Percentiles rank a stretch among this genome's conserved stretches.
Evolutionary conservation across 257 asterid species (phyloP).

Genomic region (Solanum lycopersicoides): DNA sequence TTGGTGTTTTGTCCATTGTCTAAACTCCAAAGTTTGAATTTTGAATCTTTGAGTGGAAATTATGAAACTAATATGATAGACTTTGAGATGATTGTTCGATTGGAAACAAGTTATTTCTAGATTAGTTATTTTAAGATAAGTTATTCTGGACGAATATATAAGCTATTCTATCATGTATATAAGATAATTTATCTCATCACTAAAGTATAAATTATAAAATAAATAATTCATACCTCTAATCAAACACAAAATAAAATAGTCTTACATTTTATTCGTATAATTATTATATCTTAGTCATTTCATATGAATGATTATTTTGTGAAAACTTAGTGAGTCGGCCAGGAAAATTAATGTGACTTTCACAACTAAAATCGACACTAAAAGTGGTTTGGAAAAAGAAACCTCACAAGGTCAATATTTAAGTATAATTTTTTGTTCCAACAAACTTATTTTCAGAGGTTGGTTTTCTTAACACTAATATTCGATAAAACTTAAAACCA

Average conservation of each 20-base stretch:
- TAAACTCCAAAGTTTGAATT: neutral
- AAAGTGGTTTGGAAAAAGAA: neutral
- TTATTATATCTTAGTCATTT: neutral
- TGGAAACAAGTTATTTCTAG: rapidly evolving
- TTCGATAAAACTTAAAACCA: no score
- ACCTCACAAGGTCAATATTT: neutral
- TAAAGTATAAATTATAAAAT: no score
- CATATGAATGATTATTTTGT: neutral
- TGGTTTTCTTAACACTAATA: neutral
- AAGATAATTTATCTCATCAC: no score
- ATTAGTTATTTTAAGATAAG: no score
- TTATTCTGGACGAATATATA: no score
- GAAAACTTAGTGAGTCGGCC: neutral
- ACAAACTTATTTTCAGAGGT: neutral
- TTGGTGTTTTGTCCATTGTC: neutral
- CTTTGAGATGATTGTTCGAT: neutral
- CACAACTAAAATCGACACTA: neutral
- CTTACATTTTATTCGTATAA: no score
- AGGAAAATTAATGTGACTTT: neutral
- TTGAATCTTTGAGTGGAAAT: neutral
- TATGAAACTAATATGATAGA: neutral
- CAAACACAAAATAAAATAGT: no score
- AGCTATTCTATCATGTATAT: no score
- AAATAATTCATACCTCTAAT: no score
- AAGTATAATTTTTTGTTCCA: no score